phyloP scores from a whole-genome alignment of 2,329 filamentous ascomycete genomes.

The Tolypocladium inflatum region DNA sequence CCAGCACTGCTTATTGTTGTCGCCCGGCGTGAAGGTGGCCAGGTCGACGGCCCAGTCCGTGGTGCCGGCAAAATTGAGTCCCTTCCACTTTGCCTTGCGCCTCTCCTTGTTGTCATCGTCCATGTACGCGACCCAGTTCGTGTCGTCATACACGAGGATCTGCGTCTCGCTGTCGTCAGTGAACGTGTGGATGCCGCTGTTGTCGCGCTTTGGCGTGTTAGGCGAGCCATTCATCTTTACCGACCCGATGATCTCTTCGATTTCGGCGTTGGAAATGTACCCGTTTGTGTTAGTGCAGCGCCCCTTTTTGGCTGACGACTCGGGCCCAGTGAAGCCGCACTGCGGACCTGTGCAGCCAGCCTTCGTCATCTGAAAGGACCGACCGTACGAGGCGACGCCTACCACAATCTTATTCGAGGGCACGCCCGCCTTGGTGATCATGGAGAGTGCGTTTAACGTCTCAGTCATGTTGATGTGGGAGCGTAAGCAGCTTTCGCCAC shows the following conservation, averaged over 20 bases:
- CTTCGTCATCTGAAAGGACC: constrained; percentile 22
- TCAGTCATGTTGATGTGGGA: constrained; percentile 27
- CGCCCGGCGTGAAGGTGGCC: too few relatives aligned
- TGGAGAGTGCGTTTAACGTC: constrained; percentile 19
- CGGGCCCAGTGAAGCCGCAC: constrained; percentile 15
- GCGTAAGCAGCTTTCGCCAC: constrained; percentile 21
- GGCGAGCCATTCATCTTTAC: too few relatives aligned
- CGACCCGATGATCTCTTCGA: too few relatives aligned
- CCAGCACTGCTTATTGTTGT: not conserved
- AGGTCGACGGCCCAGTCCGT: too few relatives aligned
- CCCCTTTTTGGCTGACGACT: constrained; percentile 15
- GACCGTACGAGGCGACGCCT: constrained; percentile 20
- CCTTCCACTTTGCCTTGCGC: too few relatives aligned
- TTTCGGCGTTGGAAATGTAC: constrained; percentile 8
- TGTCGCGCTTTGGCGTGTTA: too few relatives aligned
- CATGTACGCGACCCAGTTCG: too few relatives aligned
- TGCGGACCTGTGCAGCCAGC: constrained; percentile 13
- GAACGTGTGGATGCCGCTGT: too few relatives aligned
- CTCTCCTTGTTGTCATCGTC: too few relatives aligned
- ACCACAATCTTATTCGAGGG: constrained; percentile 19
- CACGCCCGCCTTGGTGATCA: constrained; percentile 24
- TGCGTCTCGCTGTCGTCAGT: too few relatives aligned
- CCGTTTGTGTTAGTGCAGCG: constrained; percentile 16
- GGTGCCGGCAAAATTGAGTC: too few relatives aligned
- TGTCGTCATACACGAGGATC: too few relatives aligned